These are phyloP conservation scores for Toxoplasma gondii DNA, from an alignment of 169 alveolate species.

Conservation along the genomic window DNA sequence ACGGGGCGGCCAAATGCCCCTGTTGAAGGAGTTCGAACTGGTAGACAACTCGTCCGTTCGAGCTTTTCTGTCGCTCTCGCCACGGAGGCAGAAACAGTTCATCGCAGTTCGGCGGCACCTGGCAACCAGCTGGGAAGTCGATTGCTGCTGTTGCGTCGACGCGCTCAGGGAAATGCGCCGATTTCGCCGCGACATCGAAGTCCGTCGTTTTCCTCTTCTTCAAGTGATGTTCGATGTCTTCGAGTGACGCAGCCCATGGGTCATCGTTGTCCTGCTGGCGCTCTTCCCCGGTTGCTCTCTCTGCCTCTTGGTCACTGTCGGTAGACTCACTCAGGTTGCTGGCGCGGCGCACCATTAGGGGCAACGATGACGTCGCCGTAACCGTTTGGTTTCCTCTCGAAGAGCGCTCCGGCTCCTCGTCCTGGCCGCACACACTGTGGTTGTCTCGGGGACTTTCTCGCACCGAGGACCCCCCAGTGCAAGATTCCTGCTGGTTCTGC, in stretches of 20 bases:
- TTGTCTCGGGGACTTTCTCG: background rate
- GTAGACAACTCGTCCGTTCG: background rate
- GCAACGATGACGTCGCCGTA: background rate
- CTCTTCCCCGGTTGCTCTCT: background rate
- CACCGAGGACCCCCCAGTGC: background rate
- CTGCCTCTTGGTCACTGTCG: slow-evolving; percentile 16
- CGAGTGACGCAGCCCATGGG: slow-evolving; percentile 19
- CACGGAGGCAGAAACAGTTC: slow-evolving; percentile 15
- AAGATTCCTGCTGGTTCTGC: background rate
- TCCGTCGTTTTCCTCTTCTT: background rate
- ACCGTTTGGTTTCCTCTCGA: background rate
- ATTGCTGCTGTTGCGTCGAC: background rate
- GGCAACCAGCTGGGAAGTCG: background rate
- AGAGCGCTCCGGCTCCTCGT: background rate
- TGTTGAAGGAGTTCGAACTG: slow-evolving; percentile 10
- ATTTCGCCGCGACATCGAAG: background rate
- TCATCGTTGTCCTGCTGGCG: background rate
- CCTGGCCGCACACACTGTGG: background rate
- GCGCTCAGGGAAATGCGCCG: background rate
- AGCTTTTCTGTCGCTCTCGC: background rate
- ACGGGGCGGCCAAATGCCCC: background rate
- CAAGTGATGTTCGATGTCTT: slow-evolving; percentile 15
- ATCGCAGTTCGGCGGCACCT: background rate
- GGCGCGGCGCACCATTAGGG: background rate
- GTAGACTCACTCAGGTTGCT: slow-evolving; percentile 5